A percentile compares a stretch with the other conserved stretches of the same genome.
Conservation (phyloP, 106 monocot genomes). For the Ottelia alismoides region DNA sequence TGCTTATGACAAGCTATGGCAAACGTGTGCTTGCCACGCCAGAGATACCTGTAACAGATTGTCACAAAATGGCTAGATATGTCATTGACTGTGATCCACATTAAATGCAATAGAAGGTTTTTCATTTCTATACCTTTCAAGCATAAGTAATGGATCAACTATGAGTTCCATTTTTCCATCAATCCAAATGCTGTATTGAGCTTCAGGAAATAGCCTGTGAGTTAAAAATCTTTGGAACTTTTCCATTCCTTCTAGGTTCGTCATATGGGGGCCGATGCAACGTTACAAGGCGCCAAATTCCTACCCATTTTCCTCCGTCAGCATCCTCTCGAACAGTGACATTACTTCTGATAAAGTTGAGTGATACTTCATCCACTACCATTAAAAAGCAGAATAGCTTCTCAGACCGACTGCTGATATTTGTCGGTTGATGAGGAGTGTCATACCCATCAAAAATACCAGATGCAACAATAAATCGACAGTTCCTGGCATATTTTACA, state of each 20-base stretch:
- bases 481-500: slow-evolving; percentile 59
- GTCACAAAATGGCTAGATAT: too few relatives aligned
- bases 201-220: slow-evolving; percentile 88
- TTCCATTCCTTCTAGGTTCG: slow-evolving; percentile 98
- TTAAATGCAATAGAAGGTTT: background rate
- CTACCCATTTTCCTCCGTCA: slow-evolving; percentile 88
- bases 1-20: slow-evolving; percentile 91
- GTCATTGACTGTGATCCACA: too few relatives aligned
- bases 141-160: slow-evolving; percentile 89
- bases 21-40: slow-evolving; percentile 88
- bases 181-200: slow-evolving; percentile 94
- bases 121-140: slow-evolving; percentile 78
- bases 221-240: slow-evolving; percentile 91
- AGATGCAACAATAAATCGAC: slow-evolving; percentile 90
- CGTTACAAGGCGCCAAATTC: slow-evolving; percentile 83
- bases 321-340: slow-evolving; percentile 36
- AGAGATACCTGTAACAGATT: slow-evolving; percentile 68
- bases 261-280: slow-evolving; percentile 76
- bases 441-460: slow-evolving; percentile 99
- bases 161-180: slow-evolving; percentile 99
- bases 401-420: slow-evolving; percentile 69
- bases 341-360: slow-evolving; percentile 67
- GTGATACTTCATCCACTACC: slow-evolving; percentile 84
- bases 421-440: slow-evolving; percentile 81
- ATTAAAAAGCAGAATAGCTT: slow-evolving; percentile 92